These are phyloP conservation scores for Chaetomiaceae sp. DNA, from an alignment of 2,329 filamentous ascomycete species.

Conservation along the genomic window DNA sequence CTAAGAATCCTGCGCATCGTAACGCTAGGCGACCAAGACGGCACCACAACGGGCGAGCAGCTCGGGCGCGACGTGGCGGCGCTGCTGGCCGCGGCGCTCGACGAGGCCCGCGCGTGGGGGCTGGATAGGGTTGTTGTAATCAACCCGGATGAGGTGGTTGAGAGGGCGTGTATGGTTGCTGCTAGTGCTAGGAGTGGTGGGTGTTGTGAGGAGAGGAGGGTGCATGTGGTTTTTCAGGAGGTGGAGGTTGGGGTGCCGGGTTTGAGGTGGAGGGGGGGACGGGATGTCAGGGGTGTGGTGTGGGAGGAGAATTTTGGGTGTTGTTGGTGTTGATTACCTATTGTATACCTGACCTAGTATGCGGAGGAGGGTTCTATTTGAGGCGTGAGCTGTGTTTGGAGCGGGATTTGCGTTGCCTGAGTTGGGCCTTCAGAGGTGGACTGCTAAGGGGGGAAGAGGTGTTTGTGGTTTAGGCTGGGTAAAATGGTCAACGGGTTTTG, in stretches of 20 bases:
- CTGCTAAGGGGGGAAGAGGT: too few relatives aligned
- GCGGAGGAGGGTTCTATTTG: too few relatives aligned
- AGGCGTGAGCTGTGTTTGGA: too few relatives aligned
- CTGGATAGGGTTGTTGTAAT: slow-evolving; percentile 34
- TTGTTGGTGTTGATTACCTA: slow-evolving; percentile 26
- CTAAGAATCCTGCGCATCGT: slow-evolving; percentile 30
- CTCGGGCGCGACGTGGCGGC: slow-evolving; percentile 26
- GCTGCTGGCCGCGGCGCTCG: slow-evolving; percentile 32
- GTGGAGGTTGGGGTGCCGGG: slow-evolving; percentile 31
- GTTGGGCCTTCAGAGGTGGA: too few relatives aligned
- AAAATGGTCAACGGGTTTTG: too few relatives aligned
- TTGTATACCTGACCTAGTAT: too few relatives aligned
- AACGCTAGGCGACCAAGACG: slow-evolving; percentile 1
- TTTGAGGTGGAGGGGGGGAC: slow-evolving; percentile 34
- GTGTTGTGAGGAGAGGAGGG: slow-evolving; percentile 35
- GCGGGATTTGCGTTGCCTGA: too few relatives aligned
- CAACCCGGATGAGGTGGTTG: slow-evolving; percentile 33
- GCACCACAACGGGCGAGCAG: slow-evolving; percentile 4
- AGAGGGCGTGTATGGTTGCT: slow-evolving; percentile 27
- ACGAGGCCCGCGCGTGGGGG: slow-evolving; percentile 31
- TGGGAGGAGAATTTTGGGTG: slow-evolving; percentile 33
- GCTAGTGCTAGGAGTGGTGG: slow-evolving; percentile 30
- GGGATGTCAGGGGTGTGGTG: slow-evolving; percentile 23
- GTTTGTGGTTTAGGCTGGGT: too few relatives aligned
- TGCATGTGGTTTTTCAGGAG: slow-evolving; percentile 30